A percentile compares a stretch with the other conserved stretches of the same genome.
Conservation (phyloP, 768 basidiomycete genomes). For the Pulveroboletus sp. region DNA sequence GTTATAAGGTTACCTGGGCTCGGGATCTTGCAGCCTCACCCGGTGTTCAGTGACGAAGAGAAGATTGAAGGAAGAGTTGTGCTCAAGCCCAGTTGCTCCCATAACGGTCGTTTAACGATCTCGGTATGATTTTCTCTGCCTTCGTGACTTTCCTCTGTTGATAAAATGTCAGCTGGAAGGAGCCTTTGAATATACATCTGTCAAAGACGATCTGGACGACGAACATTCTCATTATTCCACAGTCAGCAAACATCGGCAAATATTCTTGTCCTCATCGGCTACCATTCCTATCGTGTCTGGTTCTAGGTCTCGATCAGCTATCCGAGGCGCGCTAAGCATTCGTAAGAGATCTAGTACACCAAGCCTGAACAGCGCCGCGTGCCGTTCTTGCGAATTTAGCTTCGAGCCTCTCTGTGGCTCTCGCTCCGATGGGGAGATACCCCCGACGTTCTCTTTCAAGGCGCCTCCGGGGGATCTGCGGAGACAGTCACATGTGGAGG, state of each 20-base stretch:
- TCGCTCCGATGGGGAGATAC: slow-evolving; percentile 53
- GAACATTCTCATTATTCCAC: slow-evolving; percentile 18
- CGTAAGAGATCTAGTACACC: slow-evolving; percentile 44
- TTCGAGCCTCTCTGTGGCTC: slow-evolving; percentile 52
- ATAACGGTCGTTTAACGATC: slow-evolving; percentile 53
- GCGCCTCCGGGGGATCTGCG: slow-evolving; percentile 25
- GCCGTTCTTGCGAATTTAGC: slow-evolving; percentile 41
- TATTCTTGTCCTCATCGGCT: slow-evolving; percentile 48
- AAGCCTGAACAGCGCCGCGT: slow-evolving; percentile 31
- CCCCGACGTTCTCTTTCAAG: slow-evolving; percentile 49
- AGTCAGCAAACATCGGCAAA: slow-evolving; percentile 34
- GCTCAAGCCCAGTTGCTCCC: slow-evolving; percentile 48
- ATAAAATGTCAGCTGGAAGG: slow-evolving; percentile 52
- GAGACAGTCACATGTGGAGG: slow-evolving; percentile 30
- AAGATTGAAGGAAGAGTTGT: slow-evolving; percentile 55
- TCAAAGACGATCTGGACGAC: slow-evolving; percentile 16
- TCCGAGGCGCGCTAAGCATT: slow-evolving; percentile 36
- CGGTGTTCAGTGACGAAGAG: slow-evolving; percentile 61
- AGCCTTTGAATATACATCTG: slow-evolving; percentile 43
- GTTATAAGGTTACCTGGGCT: slow-evolving; percentile 31
- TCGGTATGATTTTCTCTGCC: slow-evolving; percentile 35
- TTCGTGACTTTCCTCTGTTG: background rate
- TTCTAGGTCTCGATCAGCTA: slow-evolving; percentile 19
- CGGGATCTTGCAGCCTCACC: slow-evolving; percentile 24
- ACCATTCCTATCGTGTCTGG: slow-evolving; percentile 35